Percentiles rank a stretch among this genome's conserved stretches.
These are phyloP conservation scores for Pseudocercospora macadamiae DNA, from an alignment of 2,329 filamentous ascomycete species.

Conservation along the genomic window DNA sequence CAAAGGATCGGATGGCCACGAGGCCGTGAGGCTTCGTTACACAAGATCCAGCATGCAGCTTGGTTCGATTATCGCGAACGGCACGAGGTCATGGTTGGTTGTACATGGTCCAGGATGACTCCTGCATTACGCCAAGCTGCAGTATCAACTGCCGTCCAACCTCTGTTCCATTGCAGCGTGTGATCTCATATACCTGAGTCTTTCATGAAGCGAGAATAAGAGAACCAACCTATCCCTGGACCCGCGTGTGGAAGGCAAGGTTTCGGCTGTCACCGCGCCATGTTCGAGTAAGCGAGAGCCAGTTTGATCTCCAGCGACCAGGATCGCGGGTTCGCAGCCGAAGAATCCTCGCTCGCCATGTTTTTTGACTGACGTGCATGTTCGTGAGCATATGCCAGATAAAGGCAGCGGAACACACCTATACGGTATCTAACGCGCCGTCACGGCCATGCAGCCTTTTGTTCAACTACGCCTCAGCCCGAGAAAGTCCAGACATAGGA, in stretches of 20 bases:
- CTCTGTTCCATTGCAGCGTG: constrained; percentile 23
- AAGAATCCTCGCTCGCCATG: constrained; percentile 13
- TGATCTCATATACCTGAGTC: constrained; percentile 12
- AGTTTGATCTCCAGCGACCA: constrained; percentile 11
- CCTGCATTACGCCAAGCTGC: constrained; percentile 7
- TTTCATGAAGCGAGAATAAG: neutral
- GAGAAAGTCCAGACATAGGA: constrained; percentile 1
- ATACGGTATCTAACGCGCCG: neutral
- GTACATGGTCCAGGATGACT: constrained; percentile 3
- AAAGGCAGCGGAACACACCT: neutral
- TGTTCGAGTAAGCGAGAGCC: constrained; percentile 23
- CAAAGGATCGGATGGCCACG: neutral
- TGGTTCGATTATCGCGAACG: constrained; percentile 15
- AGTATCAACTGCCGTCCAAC: neutral
- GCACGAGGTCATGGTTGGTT: constrained; percentile 12
- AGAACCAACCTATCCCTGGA: neutral
- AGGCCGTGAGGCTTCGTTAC: constrained; percentile 1
- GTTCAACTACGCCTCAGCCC: neutral
- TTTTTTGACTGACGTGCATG: constrained; percentile 10
- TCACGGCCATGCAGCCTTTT: neutral
- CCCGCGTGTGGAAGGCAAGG: neutral
- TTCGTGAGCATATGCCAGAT: neutral
- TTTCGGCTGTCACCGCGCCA: constrained; percentile 5
- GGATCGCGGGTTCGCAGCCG: constrained; percentile 5
- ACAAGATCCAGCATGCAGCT: constrained; percentile 17